Conservation (phyloP, 176 grass and related monocot genomes). For the Themeda triandra region DNA sequence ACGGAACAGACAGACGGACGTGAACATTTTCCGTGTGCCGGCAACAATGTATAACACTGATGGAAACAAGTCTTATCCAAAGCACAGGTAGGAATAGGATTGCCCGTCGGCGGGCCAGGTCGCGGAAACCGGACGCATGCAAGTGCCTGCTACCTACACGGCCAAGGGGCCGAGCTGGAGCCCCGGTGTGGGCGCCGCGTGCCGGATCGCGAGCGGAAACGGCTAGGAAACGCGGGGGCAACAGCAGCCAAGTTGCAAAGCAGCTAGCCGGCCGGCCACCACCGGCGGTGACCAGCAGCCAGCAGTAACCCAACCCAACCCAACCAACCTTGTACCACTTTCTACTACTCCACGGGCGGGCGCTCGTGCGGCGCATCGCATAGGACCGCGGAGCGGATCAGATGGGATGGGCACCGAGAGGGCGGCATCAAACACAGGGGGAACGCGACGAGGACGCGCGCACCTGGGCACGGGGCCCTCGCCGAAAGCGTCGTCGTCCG, state of each 20-base stretch:
- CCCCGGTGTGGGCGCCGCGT: not conserved
- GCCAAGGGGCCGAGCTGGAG: conserved; percentile 8
- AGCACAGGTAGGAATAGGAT: not conserved
- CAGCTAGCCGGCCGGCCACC: not conserved
- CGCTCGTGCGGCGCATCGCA: not conserved
- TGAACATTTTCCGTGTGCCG: no score
- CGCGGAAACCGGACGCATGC: not conserved
- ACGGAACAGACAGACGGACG: not conserved
- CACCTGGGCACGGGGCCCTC: conserved; percentile 7
- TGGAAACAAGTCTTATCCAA: not conserved
- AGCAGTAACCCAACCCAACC: not conserved
- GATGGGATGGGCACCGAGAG: not conserved
- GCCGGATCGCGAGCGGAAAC: conserved; percentile 9
- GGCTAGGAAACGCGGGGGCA: not conserved
- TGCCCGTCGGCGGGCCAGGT: not conserved
- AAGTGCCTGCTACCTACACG: not conserved
- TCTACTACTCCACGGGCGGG: not conserved
- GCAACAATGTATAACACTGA: not conserved
- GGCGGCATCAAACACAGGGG: not conserved
- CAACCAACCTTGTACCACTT: not conserved
- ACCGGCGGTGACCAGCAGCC: not conserved
- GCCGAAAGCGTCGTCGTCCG: not conserved
- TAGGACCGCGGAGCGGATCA: not conserved
- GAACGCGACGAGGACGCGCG: not conserved
- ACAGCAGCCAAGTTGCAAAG: not conserved